Percentiles rank a stretch among this genome's conserved stretches.
phyloP scores from a whole-genome alignment of 441 rosid species.

The Croton setiger region DNA sequence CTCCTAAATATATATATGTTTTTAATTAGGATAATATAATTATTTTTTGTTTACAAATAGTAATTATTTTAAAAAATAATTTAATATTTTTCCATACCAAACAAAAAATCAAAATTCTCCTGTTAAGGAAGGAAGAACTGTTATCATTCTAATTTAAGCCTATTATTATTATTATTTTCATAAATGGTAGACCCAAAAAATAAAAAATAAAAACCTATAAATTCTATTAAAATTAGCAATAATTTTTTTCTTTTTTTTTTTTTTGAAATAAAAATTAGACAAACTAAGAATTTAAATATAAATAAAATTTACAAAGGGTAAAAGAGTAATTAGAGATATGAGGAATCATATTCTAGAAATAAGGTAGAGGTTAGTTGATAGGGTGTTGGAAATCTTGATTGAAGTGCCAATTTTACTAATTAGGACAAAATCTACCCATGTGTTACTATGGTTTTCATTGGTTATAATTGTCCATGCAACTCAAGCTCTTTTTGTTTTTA shows the following conservation, averaged over 20 bases:
- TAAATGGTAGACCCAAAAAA: background rate
- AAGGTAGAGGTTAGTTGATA: background rate
- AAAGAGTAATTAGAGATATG: too few relatives aligned
- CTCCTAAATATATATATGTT: too few relatives aligned
- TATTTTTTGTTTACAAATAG: too few relatives aligned
- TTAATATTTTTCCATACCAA: too few relatives aligned
- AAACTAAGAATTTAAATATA: background rate
- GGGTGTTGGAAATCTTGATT: slow-evolving; percentile 15
- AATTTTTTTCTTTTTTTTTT: too few relatives aligned
- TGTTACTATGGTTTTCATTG: slow-evolving; percentile 1
- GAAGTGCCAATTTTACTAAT: slow-evolving; percentile 7
- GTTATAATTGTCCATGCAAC: background rate
- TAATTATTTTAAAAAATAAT: too few relatives aligned
- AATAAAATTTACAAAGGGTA: background rate
- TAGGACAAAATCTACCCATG: background rate
- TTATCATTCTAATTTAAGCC: too few relatives aligned
- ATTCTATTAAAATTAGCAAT: background rate
- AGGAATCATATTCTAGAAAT: too few relatives aligned
- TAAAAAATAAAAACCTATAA: background rate
- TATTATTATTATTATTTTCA: too few relatives aligned
- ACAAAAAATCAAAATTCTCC: too few relatives aligned
- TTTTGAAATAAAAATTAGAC: background rate
- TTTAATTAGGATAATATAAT: too few relatives aligned
- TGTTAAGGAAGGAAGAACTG: too few relatives aligned
- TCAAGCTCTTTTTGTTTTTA: background rate